Conservation (phyloP, 345 rosid species). For the Heritiera littoralis region DNA sequence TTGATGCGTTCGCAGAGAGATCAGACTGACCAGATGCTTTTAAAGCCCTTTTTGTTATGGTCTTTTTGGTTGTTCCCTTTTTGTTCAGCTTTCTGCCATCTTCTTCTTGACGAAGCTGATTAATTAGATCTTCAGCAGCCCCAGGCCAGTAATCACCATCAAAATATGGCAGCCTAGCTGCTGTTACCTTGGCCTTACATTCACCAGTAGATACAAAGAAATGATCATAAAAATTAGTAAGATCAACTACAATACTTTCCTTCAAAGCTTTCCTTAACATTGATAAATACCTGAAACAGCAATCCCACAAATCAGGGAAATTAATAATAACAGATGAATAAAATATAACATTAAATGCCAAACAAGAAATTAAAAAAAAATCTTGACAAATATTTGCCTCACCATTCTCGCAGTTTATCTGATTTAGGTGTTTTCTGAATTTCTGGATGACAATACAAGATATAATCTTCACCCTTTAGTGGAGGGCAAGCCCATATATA, state of each 20-base stretch:
- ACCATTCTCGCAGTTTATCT: slow-evolving; percentile 98
- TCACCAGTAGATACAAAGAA: slow-evolving; percentile 86
- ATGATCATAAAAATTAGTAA: slow-evolving; percentile 85
- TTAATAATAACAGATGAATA: neutral
- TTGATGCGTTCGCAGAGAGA: slow-evolving; percentile 85
- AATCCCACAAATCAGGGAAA: slow-evolving; percentile 13
- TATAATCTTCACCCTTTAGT: slow-evolving; percentile 97
- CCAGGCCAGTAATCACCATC: slow-evolving; percentile 99
- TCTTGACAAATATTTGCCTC: slow-evolving; percentile 35
- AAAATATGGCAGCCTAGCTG: slow-evolving; percentile 97
- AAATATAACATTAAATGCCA: neutral
- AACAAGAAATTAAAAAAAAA: neutral
- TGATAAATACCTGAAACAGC: slow-evolving; percentile 70
- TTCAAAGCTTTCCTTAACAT: slow-evolving; percentile 86
- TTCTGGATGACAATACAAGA: slow-evolving; percentile 98
- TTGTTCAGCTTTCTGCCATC: slow-evolving; percentile 91
- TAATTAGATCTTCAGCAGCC: slow-evolving; percentile 94
- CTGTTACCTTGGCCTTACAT: slow-evolving; percentile 91
- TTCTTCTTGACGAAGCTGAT: slow-evolving; percentile 89
- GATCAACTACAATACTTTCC: slow-evolving; percentile 83
- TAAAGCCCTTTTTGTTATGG: slow-evolving; percentile 90
- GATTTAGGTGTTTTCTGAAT: slow-evolving; percentile 99
- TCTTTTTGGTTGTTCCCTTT: slow-evolving; percentile 79
- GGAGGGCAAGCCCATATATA: slow-evolving; percentile 99
- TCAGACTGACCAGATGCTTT: slow-evolving; percentile 97